A percentile compares a stretch with the other conserved stretches of the same genome.
Evolutionary conservation across 169 alveolate species (phyloP).

Genomic region (Plasmodium fragile): DNA sequence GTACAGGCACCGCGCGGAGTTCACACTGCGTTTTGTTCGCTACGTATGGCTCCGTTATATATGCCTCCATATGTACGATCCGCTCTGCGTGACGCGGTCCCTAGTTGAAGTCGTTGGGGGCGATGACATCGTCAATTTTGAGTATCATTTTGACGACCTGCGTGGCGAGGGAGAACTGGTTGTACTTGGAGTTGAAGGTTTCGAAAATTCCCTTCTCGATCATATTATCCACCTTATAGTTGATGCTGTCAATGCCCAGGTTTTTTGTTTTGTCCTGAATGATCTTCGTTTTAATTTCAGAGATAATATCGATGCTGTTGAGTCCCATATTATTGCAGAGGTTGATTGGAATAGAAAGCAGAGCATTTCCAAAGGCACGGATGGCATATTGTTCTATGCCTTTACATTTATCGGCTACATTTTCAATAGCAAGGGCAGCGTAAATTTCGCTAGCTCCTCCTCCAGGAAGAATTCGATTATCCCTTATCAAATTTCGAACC

Average conservation of each 20-base stretch:
- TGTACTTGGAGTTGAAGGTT: constrained; percentile 94
- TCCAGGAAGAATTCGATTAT: constrained; percentile 95
- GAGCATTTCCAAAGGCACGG: constrained; percentile 98
- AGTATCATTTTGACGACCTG: constrained; percentile 99
- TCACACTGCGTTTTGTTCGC: background rate
- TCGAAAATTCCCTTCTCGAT: constrained; percentile 94
- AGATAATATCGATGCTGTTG: constrained; percentile 94
- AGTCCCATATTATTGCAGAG: constrained; percentile 98
- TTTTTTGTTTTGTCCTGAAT: constrained; percentile 88
- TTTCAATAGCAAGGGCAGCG: constrained; percentile 94
- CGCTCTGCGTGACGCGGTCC: background rate
- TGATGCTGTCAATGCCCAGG: constrained; percentile 95
- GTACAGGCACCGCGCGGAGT: background rate
- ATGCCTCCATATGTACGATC: background rate
- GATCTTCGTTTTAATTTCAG: constrained; percentile 93
- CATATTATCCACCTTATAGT: constrained; percentile 91
- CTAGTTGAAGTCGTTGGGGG: constrained; percentile 73
- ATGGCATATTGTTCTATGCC: constrained; percentile 98
- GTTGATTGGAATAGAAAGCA: constrained; percentile 96
- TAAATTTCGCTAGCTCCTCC: constrained; percentile 99
- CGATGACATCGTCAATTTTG: constrained; percentile 98
- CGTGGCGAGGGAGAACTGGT: constrained; percentile 97
- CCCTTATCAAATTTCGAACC: constrained; percentile 93
- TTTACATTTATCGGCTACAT: constrained; percentile 92
- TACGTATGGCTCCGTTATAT: background rate